Evolutionary conservation across 495 filamentous ascomycete species (phyloP).

Genomic region (Lophiotrema nucula): DNA sequence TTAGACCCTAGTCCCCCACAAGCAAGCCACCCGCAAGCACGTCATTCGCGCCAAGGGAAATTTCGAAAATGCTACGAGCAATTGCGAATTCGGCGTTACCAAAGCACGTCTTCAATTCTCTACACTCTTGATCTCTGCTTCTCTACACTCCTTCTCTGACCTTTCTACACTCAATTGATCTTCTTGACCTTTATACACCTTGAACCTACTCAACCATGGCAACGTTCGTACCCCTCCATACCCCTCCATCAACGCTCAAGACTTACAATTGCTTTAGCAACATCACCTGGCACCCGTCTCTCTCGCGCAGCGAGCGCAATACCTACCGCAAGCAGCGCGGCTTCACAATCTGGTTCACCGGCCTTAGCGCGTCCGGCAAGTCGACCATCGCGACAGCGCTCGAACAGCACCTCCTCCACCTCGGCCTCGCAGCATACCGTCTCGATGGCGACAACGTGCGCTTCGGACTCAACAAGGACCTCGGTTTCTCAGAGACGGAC

Average conservation of each 20-base stretch:
- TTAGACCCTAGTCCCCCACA: background rate
- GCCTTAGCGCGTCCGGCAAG: slow-evolving; percentile 92
- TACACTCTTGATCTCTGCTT: background rate
- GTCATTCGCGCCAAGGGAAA: slow-evolving; percentile 9
- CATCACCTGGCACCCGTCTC: slow-evolving; percentile 95
- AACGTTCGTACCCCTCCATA: slow-evolving; percentile 26
- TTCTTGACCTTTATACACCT: background rate
- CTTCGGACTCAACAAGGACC: slow-evolving; percentile 95
- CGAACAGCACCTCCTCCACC: slow-evolving; percentile 89
- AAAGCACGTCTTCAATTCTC: background rate
- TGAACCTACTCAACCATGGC: slow-evolving; percentile 21
- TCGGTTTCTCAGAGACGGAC: slow-evolving; percentile 90
- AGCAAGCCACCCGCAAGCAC: background rate
- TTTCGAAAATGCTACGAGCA: background rate
- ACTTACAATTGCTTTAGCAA: slow-evolving; percentile 58
- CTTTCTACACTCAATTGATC: background rate
- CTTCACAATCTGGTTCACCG: slow-evolving; percentile 97
- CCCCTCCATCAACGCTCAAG: background rate
- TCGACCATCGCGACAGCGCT: slow-evolving; percentile 94
- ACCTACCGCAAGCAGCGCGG: slow-evolving; percentile 76
- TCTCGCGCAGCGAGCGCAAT: slow-evolving; percentile 83
- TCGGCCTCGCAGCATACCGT: slow-evolving; percentile 78
- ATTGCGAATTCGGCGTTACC: slow-evolving; percentile 3
- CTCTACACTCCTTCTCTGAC: background rate
- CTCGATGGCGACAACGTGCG: slow-evolving; percentile 98